Base-by-base conservation (phyloP, 2,329 filamentous ascomycete genomes). In the Trichocomaceae sp. region DNA sequence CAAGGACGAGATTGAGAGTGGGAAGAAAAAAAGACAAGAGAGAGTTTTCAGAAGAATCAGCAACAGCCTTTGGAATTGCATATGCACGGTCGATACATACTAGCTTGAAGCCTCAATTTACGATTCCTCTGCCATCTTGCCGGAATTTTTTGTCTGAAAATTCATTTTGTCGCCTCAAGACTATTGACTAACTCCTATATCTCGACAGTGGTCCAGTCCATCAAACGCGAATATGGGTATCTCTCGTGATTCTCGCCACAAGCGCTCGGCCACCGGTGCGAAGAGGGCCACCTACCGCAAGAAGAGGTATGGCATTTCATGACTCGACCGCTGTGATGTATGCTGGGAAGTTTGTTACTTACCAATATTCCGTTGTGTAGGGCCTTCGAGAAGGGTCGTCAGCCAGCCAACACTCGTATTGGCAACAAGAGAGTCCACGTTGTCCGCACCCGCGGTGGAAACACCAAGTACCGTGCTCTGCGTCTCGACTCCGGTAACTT, bases 301-400 rank as follows among this genome's bases (percentile, higher is more conserved):
- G 76, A 75, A 78, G 74, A 78, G 75, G 76, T 79, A 78, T 68
- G 74, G 35, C 17, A 9, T 47, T 6, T 33, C n/a, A 37, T 19
- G 33, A 37, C 26, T 17, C 22, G 39, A 15, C 3, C 4, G 3
- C 9, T 29, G 15, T 5, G 15, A 45, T 5, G 20, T 22, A 29
- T 12, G 5, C 9, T 22, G n/a, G 5, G 17, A 15, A 20, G 22
- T 52, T 37, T 29, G 5, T 15, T 44, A 37, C 37, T 50, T 15
- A 45, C 26, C 17, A 39, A 22, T 42, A 33, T 37, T 26, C 33
- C 72, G 61, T 62, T 69, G 71, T 82, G 84, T 90, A 99, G 93
- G 92, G 95, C 91, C 84, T 99, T 99, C 88, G 95, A 99, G 87
- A 90, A 91, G 80, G 93, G 93, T 79, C 92, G 93, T 78, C 93